A percentile compares a stretch with the other conserved stretches of the same genome.
phyloP scores from a whole-genome alignment of 306 rosid genomes.

The Albizia julibrissin region DNA sequence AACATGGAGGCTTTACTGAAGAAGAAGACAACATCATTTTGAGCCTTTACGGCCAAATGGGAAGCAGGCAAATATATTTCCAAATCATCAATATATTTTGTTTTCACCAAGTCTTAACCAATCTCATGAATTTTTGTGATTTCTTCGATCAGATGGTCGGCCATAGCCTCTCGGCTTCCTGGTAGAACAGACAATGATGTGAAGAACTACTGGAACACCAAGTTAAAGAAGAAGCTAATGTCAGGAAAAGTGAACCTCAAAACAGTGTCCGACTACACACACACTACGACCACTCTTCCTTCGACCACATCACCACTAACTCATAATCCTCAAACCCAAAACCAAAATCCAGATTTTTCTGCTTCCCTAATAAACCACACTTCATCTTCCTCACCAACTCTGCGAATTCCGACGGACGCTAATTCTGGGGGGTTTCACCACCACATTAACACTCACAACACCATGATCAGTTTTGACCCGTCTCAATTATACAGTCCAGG shows the following conservation, averaged over 20 bases:
- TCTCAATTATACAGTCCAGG: constrained; percentile 14
- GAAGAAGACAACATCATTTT: constrained; percentile 72
- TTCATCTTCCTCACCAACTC: constrained; percentile 24
- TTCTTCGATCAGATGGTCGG: constrained; percentile 78
- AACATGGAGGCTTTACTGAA: constrained; percentile 84
- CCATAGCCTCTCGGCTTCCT: constrained; percentile 72
- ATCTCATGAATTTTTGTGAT: constrained; percentile 9
- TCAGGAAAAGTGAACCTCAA: constrained; percentile 46
- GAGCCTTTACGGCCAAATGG: constrained; percentile 65
- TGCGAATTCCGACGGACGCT: constrained; percentile 16
- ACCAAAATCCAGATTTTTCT: constrained; percentile 20
- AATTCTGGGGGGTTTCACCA: constrained; percentile 31
- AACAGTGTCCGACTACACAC: background rate
- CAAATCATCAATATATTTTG: background rate
- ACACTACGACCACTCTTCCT: constrained; percentile 6
- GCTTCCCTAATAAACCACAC: constrained; percentile 28
- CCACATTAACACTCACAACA: no score
- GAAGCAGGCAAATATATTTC: constrained; percentile 65
- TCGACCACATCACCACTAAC: constrained; percentile 28
- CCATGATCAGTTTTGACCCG: constrained; percentile 31
- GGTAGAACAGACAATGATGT: constrained; percentile 95
- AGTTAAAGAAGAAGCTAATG: constrained; percentile 68
- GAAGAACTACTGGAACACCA: constrained; percentile 91
- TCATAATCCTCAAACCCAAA: constrained; percentile 33
- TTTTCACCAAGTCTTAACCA: background rate